Base-by-base conservation (phyloP, 331 rosid genomes). In the Acacia pycnantha region DNA sequence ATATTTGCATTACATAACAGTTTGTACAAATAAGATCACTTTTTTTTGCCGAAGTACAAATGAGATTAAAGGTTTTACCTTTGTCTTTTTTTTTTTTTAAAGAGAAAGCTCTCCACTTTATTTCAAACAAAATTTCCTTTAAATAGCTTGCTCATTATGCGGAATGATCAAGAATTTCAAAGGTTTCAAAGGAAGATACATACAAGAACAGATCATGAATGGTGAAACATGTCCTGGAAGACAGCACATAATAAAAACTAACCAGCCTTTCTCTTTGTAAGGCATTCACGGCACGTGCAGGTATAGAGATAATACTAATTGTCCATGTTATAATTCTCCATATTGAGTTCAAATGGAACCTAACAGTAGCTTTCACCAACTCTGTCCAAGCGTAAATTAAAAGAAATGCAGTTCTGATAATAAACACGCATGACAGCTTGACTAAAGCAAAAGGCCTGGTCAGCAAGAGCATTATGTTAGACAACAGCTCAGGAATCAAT, bases 221-320 rank as follows among this genome's bases (percentile, higher is more conserved):
- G 33, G 70, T 64, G 71, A 6, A 65, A 65, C 46, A 33, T 31
- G 21, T 29, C 37, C 70, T 5, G 19, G 10, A 14, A 59, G 6
- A 0, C 31, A 59, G 18, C 26, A 48, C 21, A 56, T 18, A 70
- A 74, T 62, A 51, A 65, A 56, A 81, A 84, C 90, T 77, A 51
- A 93, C 99, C 94, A 88, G 90, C 66, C 80, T 90, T 74, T 92
- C 97, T 78, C 92, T 90, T 78, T 82, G 87, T 48, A 91, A 76
- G 79, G 90, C 85, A 77, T 73, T 88, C 75, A 92, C 29, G 85
- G 85, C 31, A 81, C 94, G 88, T 76, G 85, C 81, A 48, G 97
- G 99, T 48, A 91, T 83, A 27, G 87, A 86, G 62, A 94, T n/a
- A 70, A 95, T 68, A 67, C 97, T 90, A 47, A 85, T 44, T 16